Evolutionary conservation across 306 rosid species (phyloP), one percentile per base, ranked within the genome.

Genomic region (Lagenaria siceraria): DNA sequence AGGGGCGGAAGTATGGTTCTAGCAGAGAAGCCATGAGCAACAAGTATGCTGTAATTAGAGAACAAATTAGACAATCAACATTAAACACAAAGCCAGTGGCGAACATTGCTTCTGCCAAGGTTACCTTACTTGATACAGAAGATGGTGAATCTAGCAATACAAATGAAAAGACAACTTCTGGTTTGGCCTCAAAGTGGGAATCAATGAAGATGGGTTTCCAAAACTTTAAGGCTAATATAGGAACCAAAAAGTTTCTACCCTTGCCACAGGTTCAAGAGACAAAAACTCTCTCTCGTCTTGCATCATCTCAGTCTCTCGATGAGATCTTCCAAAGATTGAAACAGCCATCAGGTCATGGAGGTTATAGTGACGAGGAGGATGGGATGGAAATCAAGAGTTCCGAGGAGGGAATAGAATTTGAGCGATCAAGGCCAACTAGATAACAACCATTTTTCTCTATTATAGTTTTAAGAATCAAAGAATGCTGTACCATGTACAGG

Each of bases 271-370:
- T 74, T 27, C 91, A 83, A 77, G 96, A 86, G 70, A 78, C 68
- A 78, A 74, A 63, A 69, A 46, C 81, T 17, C 76, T 87, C n/a
- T 52, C 95, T 52, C 91, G 79, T 40, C 87, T 4, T 80, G 82
- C 94, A 76, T 95, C 97, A 1, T 83, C 93, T 0, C 93, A 92
- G 83, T 89, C 99, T 66, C 99, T 95, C 7, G 99, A 95, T 74
- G 97, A 92, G 75, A 90, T 95, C 83, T 92, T 95, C 80, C 99
- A 92, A 84, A 87, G 96, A 88, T 84, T 92, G 84, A 92, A 89
- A 53, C 90, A 81, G 70, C 97, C 97, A 35, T 87, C 96, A 24
- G 90, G 84, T 52, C 88, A 72, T 63, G 83, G 42, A 68, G 77
- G 64, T 80, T 48, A 83, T 77, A 80, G 75, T 17, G 86, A 83